Evolutionary conservation across 1,139 yeast species (phyloP).

Genomic region (Debaryomyces sp.): DNA sequence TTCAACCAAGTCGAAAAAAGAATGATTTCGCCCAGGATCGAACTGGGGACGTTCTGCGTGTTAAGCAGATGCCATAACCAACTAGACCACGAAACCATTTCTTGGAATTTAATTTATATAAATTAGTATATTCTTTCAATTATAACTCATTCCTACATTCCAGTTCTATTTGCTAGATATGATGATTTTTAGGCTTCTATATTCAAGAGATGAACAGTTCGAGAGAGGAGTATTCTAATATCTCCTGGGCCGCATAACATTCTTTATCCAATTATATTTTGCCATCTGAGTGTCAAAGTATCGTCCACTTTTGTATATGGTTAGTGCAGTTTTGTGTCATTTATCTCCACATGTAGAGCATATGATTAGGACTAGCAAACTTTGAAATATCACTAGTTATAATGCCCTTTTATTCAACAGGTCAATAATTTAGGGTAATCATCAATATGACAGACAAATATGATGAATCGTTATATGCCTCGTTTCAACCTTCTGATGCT

Average conservation of each 20-base stretch:
- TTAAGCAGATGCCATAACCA: slow-evolving; percentile 99
- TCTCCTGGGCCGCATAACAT: no score
- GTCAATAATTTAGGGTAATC: neutral
- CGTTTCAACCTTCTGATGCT: slow-evolving; percentile 41
- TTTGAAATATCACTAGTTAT: no score
- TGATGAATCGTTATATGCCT: slow-evolving; percentile 24
- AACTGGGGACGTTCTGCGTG: slow-evolving; percentile 99
- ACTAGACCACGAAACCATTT: slow-evolving; percentile 82
- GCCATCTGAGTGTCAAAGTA: neutral
- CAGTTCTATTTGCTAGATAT: no score
- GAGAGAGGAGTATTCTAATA: no score
- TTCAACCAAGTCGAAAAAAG: slow-evolving; percentile 19
- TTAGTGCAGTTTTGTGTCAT: slow-evolving; percentile 7
- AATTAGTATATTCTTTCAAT: no score
- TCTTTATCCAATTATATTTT: no score
- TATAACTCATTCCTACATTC: no score
- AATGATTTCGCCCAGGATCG: slow-evolving; percentile 99
- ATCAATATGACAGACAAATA: slow-evolving; percentile 3
- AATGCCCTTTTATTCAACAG: neutral
- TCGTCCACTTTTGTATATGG: neutral
- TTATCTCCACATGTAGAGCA: slow-evolving; percentile 2
- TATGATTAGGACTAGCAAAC: neutral
- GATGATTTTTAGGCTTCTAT: no score
- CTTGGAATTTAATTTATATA: no score
- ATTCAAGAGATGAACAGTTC: no score